Evolutionary conservation across 2,329 filamentous ascomycete species (phyloP), one percentile per base, ranked within the genome.

Genomic region (Fusarium euwallaceae): DNA sequence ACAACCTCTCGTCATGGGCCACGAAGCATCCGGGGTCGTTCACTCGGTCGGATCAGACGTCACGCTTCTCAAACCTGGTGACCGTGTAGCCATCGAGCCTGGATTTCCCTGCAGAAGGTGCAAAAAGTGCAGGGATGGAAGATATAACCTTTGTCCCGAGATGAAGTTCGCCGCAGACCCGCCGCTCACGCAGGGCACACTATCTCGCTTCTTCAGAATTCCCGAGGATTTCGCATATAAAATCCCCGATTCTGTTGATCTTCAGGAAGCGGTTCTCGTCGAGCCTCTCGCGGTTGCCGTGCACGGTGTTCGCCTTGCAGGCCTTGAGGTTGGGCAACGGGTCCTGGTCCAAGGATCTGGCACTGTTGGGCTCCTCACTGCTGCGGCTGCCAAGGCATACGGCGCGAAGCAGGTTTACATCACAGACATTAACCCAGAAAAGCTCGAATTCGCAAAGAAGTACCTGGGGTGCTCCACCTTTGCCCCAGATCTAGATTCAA

Each of bases 101-200:
- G 96, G 96, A 51, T 89, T 94, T 64, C 94, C 95, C 1, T 98
- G 96, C 85, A 91, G 93, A 48, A 89, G 90, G 71, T 98, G 95
- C 86, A 83, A 85, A 51, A 86, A 90, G 73, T 98, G 95, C 87
- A 93, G 95, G 75, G 87, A 89, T 45, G 96, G 96, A 64, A 89
- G 91, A 78, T 98, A 98, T 87, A 98, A 98, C 82, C 90, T 98
- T 16, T 98, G 96, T 83, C 88, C 89, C 6, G 87, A 93, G 61
- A 98, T 98, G 95, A 86, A 85, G 17, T 98, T 98, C 81, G 96
- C 96, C 20, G 95, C 96, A 1, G 98, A 95, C 12, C 96, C 96
- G n/a, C 96, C 96, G 2, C 91, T 92, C 81, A 67, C 61, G 2
- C 92, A 98, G 82, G 95, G 95, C 61, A 98, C 95, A 0, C 87